Conservation (phyloP, 257 asterid species). For the Plantago elongata region DNA sequence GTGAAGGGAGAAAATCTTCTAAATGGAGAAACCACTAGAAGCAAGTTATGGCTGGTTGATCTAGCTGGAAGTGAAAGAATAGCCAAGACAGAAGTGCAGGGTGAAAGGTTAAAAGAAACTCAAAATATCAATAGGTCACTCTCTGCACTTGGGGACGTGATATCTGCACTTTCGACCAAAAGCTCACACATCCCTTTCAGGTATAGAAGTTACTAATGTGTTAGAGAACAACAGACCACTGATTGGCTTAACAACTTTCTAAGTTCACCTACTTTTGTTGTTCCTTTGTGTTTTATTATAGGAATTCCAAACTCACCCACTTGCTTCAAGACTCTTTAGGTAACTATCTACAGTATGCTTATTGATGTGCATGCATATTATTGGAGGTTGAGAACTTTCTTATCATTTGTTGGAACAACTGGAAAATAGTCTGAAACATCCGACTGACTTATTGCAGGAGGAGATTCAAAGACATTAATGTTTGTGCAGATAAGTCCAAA, state of each 20-base stretch:
- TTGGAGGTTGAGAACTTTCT: background rate
- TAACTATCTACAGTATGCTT: constrained; percentile 17
- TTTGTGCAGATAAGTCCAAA: constrained; percentile 97
- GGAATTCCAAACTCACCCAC: constrained; percentile 98
- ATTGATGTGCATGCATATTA: background rate
- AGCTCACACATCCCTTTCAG: constrained; percentile 90
- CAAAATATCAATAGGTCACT: constrained; percentile 90
- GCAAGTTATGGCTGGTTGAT: constrained; percentile 94
- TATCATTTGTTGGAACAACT: background rate
- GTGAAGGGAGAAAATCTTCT: constrained; percentile 83
- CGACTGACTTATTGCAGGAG: constrained; percentile 44
- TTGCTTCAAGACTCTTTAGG: constrained; percentile 98
- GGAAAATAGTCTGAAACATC: background rate
- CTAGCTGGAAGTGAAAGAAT: constrained; percentile 94
- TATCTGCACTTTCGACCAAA: constrained; percentile 84
- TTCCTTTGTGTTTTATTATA: constrained; percentile 24
- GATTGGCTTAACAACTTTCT: constrained; percentile 6
- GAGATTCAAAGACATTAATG: constrained; percentile 94
- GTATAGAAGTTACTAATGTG: constrained; percentile 23
- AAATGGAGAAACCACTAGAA: constrained; percentile 81
- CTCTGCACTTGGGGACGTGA: constrained; percentile 96
- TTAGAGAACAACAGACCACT: background rate
- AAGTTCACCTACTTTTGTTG: background rate
- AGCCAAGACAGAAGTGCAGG: constrained; percentile 91
- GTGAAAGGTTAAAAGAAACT: constrained; percentile 86